Evolutionary conservation across 1,139 yeast species (phyloP), one percentile per base, ranked within the genome.

Genomic region (Protomyces lactucae-debilis): DNA sequence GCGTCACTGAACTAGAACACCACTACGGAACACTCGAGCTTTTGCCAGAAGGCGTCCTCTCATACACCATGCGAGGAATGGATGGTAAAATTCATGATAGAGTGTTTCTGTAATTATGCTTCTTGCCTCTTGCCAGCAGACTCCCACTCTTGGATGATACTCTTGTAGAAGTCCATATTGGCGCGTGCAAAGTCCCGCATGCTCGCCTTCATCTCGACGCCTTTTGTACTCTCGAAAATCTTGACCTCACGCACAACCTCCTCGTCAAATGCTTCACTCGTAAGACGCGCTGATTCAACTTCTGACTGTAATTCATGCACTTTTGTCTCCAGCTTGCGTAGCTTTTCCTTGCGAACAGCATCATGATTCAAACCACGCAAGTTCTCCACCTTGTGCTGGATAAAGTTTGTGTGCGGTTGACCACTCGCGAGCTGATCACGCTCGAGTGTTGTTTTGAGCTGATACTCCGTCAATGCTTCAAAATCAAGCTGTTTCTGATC

Each of bases 401-500:
- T 74, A 69, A 81, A 83, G 67, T 81, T 82, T 28, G 81, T 77
- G 2, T 84, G 81, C 10, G 60, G 28, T 12, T 56, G 63, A 12
- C 82, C 80, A 37, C 80, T 78, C 3, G 86, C 85, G 53, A 88
- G 72, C 51, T 78, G 78, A 48, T 84, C 83, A 68, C 86, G 83
- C 69, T 93, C 98, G 39, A 76, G 76, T 65, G 82, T 80, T 0
- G 96, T 84, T 72, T 88, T 87, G 55, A 81, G 79, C 64, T 91
- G 78, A 73, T 92, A 92, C 65, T 88, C 96, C 55, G 84, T 83
- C 60, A 93, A 79, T 57, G 88, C 96, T 72, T 93, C 97, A 71
- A 87, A 84, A 74, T 93, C 99, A 51, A 92, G 83, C 70, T 88
- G 92, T 74, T 92, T 92, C 73, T 90, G 93, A 72, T 93, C 99